phyloP scores from a whole-genome alignment of 306 rosid genomes.

The Quercus bicolor region DNA sequence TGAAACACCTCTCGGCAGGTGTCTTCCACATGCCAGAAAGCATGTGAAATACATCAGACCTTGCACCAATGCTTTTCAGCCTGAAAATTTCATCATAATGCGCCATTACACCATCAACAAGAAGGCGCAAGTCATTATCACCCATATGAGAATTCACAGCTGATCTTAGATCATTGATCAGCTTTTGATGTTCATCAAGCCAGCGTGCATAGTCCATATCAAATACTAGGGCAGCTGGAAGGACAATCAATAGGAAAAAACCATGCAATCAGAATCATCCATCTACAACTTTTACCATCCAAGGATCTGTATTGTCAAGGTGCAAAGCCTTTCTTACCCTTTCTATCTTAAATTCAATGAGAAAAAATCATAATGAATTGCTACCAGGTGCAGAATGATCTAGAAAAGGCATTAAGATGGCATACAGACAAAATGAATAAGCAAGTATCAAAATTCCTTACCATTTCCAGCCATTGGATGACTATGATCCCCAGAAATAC shows the following conservation, averaged over 20 bases:
- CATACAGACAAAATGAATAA: neutral
- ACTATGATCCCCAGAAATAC: conserved; percentile 42
- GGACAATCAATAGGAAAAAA: neutral
- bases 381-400: neutral
- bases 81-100: conserved; percentile 67
- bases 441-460: neutral
- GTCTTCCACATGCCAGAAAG: conserved; percentile 89
- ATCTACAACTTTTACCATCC: neutral
- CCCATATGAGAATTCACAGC: conserved; percentile 57
- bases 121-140: conserved; percentile 59
- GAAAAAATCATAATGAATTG: neutral
- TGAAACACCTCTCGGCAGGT: conserved; percentile 84
- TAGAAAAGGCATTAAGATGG: neutral
- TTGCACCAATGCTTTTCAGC: conserved; percentile 71
- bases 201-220: conserved; percentile 70
- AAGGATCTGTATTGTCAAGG: neutral
- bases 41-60: conserved; percentile 83
- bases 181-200: conserved; percentile 72
- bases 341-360: neutral
- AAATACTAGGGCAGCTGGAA: conserved; percentile 60
- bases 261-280: neutral
- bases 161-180: conserved; percentile 57
- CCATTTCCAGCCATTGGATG: conserved; percentile 54
- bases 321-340: neutral
- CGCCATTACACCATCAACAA: conserved; percentile 64